Evolutionary conservation across 148 eudicot genomes (phyloP), one percentile per base, ranked within the genome.

Genomic region (Nyssa sinensis): DNA sequence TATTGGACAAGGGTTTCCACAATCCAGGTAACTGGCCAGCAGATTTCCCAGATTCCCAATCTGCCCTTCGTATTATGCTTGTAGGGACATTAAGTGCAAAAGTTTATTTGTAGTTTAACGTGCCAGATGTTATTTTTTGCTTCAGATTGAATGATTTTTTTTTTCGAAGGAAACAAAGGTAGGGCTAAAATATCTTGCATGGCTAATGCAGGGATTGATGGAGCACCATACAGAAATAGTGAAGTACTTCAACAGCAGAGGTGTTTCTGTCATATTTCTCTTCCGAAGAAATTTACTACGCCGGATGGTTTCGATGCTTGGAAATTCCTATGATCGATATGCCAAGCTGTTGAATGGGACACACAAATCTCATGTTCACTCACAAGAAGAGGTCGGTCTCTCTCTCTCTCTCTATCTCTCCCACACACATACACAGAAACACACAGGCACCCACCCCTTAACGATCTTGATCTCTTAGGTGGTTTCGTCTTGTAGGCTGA

Each of bases 291-390:
- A 95, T 80, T 82, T 88, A 19, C 78, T 95, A 57, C 91, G 97
- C 1, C 87, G 97, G 61, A 86, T 88, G 94, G 90, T 95, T 80
- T 95, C 99, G n/a, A 70, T 91, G 34, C 87, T 95, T 55, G 94
- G 97, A 59, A 95, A 95, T 79, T 88, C 96, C 34, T 88, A 81
- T 79, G 99, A 95, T 74, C 73, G 84, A 55, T 67, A 86, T 19
- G 94, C 97, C 19, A 92, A 88, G 82, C 86, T 80, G 55, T 71
- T 95, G 61, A 93, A 93, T 44, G 99, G 99, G 64, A 89, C 90
- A 39, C 99, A 95, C 82, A 93, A 90, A 77, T 84, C 99, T 81
- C 99, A 95, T 44, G 97, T 93, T 71, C 96, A 95, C 86, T 85
- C 96, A 17, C 72, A 55, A 27, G 86, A 85, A 77, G 98, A 94